Evolutionary conservation across 305 asterid genomes (phyloP).

Genomic region (Euphrasia arctica): DNA sequence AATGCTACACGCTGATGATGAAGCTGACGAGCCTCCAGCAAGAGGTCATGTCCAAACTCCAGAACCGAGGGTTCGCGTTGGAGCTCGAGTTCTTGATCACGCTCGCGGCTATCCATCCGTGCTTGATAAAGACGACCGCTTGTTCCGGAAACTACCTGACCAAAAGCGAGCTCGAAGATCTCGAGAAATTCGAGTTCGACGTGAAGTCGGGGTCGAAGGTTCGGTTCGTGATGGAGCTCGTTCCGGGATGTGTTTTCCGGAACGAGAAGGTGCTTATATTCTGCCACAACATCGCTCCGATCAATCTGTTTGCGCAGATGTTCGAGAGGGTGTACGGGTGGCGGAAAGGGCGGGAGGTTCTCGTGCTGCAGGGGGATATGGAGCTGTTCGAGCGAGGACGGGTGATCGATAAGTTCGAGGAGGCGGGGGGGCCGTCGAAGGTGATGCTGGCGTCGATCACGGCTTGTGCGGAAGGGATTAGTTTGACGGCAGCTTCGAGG

Average conservation of each 20-base stretch:
- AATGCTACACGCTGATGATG: background rate
- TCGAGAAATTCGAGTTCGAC: background rate
- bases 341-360: conserved; percentile 1
- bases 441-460: conserved; percentile 2
- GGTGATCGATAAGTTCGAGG: background rate
- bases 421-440: background rate
- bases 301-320: background rate
- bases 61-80: background rate
- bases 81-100: background rate
- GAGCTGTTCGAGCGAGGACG: background rate
- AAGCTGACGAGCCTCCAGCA: background rate
- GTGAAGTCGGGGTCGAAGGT: background rate
- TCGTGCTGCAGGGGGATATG: background rate
- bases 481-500: background rate
- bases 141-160: background rate
- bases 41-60: background rate
- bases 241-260: background rate
- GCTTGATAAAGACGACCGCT: background rate
- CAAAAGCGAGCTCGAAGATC: background rate
- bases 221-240: conserved; percentile 2
- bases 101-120: background rate
- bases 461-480: conserved; percentile 7
- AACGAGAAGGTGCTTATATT: conserved; percentile 7
- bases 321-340: conserved; percentile 5
- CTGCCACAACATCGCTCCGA: conserved; percentile 10